Conservation (phyloP, 1,139 yeast genomes). For the Yamadazyma jaroonii region DNA sequence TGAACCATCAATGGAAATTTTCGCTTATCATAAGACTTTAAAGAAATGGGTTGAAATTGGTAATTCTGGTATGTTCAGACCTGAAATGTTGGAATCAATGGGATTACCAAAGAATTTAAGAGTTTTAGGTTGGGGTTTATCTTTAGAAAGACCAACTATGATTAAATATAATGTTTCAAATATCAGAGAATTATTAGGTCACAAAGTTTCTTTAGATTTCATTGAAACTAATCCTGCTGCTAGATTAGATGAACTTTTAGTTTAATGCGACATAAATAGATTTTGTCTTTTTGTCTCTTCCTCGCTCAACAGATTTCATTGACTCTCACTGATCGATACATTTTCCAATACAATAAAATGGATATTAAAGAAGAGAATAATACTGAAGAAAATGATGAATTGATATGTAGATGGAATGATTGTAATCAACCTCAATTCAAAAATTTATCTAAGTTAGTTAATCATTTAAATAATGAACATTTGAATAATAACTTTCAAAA, state of each 20-base stretch:
- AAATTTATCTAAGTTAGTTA: conserved; percentile 27
- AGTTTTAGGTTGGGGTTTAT: conserved; percentile 96
- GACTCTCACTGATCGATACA: too few relatives aligned
- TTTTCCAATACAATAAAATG: conserved; percentile 3
- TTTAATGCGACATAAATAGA: conserved; percentile 10
- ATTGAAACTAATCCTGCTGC: conserved; percentile 97
- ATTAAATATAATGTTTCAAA: conserved; percentile 94
- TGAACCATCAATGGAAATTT: conserved; percentile 97
- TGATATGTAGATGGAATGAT: conserved; percentile 34
- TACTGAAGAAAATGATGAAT: conserved; percentile 11
- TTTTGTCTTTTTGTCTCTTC: too few relatives aligned
- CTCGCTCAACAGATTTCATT: too few relatives aligned
- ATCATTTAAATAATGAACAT: conserved; percentile 32
- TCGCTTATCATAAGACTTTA: conserved; percentile 93
- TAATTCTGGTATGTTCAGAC: conserved; percentile 99
- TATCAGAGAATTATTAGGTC: conserved; percentile 93
- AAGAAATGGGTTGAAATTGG: conserved; percentile 99
- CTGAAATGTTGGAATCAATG: conserved; percentile 98
- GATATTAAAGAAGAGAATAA: conserved; percentile 3
- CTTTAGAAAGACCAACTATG: conserved; percentile 98
- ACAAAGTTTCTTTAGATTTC: conserved; percentile 88
- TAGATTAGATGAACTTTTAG: conserved; percentile 69
- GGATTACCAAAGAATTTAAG: conserved; percentile 93
- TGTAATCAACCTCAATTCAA: conserved; percentile 22
- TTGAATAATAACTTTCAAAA: conserved; percentile 28